phyloP scores from a whole-genome alignment of 108 stramenopile species.

The Fistulifera solaris region DNA sequence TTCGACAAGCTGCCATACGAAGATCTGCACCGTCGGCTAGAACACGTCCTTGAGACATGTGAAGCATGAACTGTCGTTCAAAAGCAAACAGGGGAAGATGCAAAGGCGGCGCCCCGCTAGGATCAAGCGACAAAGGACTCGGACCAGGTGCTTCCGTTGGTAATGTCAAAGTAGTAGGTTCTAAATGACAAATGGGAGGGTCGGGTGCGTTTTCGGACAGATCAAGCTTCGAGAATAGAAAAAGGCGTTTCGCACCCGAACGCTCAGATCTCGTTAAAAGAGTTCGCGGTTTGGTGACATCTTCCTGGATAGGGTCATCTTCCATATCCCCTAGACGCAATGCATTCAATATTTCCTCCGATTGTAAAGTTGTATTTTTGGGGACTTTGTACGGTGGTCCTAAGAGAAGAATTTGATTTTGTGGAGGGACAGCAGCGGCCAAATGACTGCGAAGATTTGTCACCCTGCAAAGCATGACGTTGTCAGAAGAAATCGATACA shows the following conservation, averaged over 20 bases:
- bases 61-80: slow-evolving; percentile 68
- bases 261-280: slow-evolving; percentile 63
- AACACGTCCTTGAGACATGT: slow-evolving; percentile 56
- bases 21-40: slow-evolving; percentile 74
- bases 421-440: slow-evolving; percentile 55
- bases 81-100: slow-evolving; percentile 68
- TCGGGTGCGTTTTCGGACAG: slow-evolving; percentile 65
- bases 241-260: slow-evolving; percentile 63
- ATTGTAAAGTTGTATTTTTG: slow-evolving; percentile 58
- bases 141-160: slow-evolving; percentile 47
- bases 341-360: slow-evolving; percentile 58
- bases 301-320: slow-evolving; percentile 35
- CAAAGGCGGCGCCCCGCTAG: slow-evolving; percentile 44
- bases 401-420: slow-evolving; percentile 70
- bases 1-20: slow-evolving; percentile 48
- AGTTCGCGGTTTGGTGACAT: background rate
- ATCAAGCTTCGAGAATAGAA: slow-evolving; percentile 74
- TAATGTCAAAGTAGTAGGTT: slow-evolving; percentile 39
- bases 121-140: slow-evolving; percentile 46
- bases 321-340: slow-evolving; percentile 70
- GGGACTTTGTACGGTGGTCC: slow-evolving; percentile 82
- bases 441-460: slow-evolving; percentile 58
- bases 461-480: slow-evolving; percentile 43
- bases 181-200: slow-evolving; percentile 46
- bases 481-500: background rate